These are phyloP conservation scores for Sporothrix brasiliensis DNA, from an alignment of 2,329 filamentous ascomycete species.

Conservation along the genomic window DNA sequence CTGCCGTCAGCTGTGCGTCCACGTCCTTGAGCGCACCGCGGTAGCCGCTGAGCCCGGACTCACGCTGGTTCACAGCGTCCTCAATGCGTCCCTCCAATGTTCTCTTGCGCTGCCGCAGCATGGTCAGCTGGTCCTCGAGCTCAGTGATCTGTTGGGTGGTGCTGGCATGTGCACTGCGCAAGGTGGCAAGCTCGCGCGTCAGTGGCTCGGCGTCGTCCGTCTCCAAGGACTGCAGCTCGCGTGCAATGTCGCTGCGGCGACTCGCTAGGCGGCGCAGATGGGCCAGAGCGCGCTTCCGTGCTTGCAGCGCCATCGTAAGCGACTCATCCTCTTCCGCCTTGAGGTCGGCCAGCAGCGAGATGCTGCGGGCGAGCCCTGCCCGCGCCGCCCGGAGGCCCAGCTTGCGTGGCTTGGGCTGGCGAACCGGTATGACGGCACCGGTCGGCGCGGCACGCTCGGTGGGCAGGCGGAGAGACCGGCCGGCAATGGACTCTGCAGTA, in stretches of 20 bases:
- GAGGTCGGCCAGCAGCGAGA: conserved; percentile 65
- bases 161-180: conserved; percentile 57
- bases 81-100: conserved; percentile 63
- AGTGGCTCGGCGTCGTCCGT: conserved; percentile 60
- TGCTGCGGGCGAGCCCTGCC: conserved; percentile 64
- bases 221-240: conserved; percentile 59
- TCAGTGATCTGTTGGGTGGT: conserved; percentile 66
- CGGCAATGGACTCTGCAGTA: conserved; percentile 40
- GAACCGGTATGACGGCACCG: conserved; percentile 62
- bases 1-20: conserved; percentile 61
- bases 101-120: conserved; percentile 62
- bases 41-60: conserved; percentile 73
- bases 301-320: conserved; percentile 58
- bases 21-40: conserved; percentile 67
- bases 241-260: conserved; percentile 53
- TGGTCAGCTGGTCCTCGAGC: conserved; percentile 65
- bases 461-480: conserved; percentile 43
- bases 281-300: conserved; percentile 60
- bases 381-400: conserved; percentile 64
- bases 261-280: conserved; percentile 58
- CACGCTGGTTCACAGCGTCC: conserved; percentile 65
- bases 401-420: conserved; percentile 58
- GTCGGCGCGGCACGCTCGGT: conserved; percentile 41
- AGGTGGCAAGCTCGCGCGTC: conserved; percentile 61
- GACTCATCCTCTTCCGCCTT: conserved; percentile 69